Evolutionary conservation across 202 grass and related monocot genomes (phyloP).

Genomic region (Panicum hallii): DNA sequence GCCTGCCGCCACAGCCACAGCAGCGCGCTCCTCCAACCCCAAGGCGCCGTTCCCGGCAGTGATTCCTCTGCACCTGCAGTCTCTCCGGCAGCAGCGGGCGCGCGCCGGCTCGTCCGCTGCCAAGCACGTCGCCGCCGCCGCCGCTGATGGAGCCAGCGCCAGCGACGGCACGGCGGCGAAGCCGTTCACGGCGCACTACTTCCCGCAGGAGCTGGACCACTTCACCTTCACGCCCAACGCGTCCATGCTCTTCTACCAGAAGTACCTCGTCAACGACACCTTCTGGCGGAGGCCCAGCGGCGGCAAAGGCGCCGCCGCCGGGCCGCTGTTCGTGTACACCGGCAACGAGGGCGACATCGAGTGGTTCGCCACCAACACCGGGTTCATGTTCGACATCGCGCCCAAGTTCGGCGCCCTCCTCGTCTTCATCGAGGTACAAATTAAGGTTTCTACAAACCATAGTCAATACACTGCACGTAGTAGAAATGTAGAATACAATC

Average conservation of each 20-base stretch:
- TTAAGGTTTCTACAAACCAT: neutral
- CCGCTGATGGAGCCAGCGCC: neutral
- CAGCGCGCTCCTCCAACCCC: neutral
- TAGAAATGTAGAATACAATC: neutral
- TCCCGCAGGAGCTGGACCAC: conserved; percentile 93
- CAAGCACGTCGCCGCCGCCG: neutral
- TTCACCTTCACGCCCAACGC: conserved; percentile 94
- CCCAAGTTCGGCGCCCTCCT: conserved; percentile 78
- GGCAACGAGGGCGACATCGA: conserved; percentile 92
- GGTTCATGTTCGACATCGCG: conserved; percentile 91
- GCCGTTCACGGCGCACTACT: conserved; percentile 82
- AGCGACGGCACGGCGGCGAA: neutral
- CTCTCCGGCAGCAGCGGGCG: neutral
- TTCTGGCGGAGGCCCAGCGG: conserved; percentile 50
- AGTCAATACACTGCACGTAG: no score
- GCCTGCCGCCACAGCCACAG: neutral
- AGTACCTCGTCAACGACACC: conserved; percentile 92
- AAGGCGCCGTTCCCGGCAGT: neutral
- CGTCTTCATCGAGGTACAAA: conserved; percentile 89
- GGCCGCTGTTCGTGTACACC: conserved; percentile 88
- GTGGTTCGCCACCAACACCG: conserved; percentile 84
- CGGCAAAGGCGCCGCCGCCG: neutral
- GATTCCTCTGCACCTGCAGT: conserved; percentile 18
- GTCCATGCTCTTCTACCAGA: conserved; percentile 69
- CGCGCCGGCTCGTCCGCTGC: neutral